phyloP scores from a whole-genome alignment of 1,284 basidiomycete genomes.

The Cutaneotrichosporon sp. region DNA sequence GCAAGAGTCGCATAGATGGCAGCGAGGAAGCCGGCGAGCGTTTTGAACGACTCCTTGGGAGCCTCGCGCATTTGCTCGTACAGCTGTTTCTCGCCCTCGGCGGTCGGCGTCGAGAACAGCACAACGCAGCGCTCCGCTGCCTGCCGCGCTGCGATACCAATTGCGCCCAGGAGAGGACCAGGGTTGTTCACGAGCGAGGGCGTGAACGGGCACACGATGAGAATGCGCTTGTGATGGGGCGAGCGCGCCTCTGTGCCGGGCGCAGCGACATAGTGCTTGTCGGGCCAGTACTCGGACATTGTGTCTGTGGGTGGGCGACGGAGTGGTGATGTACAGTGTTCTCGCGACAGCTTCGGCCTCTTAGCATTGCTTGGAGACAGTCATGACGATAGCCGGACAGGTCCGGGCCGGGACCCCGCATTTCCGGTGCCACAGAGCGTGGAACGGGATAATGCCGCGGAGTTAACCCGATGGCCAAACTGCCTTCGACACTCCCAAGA shows the following conservation, averaged over 20 bases:
- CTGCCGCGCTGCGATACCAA: constrained; percentile 22
- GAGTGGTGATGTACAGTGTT: too few species aligned
- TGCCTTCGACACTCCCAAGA: too few species aligned
- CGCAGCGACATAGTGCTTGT: not conserved
- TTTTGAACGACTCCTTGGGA: constrained; percentile 27
- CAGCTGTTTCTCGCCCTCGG: constrained; percentile 18
- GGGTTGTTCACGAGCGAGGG: constrained; percentile 22
- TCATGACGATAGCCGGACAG: too few species aligned
- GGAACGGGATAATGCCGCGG: not conserved
- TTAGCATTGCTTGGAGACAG: too few species aligned
- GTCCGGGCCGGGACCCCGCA: too few species aligned
- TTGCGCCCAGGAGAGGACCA: constrained; percentile 19
- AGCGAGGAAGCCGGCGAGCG: constrained; percentile 41
- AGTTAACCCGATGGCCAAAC: too few species aligned
- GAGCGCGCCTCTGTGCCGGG: not conserved
- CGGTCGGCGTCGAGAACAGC: constrained; percentile 28
- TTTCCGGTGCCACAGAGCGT: too few species aligned
- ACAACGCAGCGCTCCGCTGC: constrained; percentile 23
- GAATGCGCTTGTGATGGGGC: constrained; percentile 9
- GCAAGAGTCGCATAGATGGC: constrained; percentile 40
- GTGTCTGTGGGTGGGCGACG: not conserved
- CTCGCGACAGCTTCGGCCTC: too few species aligned
- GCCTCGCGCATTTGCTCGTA: constrained; percentile 20
- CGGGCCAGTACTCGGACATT: constrained; percentile 1
- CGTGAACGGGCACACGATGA: constrained; percentile 38